Evolutionary conservation across 2,329 filamentous ascomycete genomes (phyloP).

Genomic region (Pseudocercospora ulei): DNA sequence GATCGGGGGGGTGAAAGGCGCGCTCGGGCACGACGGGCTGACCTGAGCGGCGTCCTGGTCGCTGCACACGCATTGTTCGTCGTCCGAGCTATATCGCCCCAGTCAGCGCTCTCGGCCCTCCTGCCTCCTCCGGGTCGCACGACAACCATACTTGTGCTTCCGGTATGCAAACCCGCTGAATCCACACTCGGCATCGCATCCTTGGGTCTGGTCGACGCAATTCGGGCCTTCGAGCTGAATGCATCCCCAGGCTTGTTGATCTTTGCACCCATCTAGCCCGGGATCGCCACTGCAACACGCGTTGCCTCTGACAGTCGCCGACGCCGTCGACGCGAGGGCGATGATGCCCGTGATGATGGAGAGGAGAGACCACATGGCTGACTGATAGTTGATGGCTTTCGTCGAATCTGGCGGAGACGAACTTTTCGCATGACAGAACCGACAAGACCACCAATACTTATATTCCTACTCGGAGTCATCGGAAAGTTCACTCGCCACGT

Average conservation of each 20-base stretch:
- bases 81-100: constrained; percentile 3
- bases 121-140: no score
- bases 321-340: neutral
- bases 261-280: neutral
- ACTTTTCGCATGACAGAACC: no score
- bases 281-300: neutral
- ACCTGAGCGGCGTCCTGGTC: constrained; percentile 8
- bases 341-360: neutral
- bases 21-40: neutral
- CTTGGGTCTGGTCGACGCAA: constrained; percentile 10
- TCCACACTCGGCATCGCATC: constrained; percentile 6
- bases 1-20: neutral
- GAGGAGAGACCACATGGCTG: neutral
- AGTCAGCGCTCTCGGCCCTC: neutral
- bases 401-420: no score
- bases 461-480: no score
- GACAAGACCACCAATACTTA: no score
- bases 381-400: no score
- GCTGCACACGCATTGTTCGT: constrained; percentile 10
- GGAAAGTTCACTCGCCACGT: no score
- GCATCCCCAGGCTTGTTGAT: constrained; percentile 8
- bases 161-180: constrained; percentile 4
- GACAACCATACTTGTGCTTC: constrained; percentile 11
- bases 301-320: constrained; percentile 1
- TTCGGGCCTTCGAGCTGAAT: constrained; percentile 8